phyloP scores from a whole-genome alignment of 495 filamentous ascomycete species.

The Echria macrotheca region DNA sequence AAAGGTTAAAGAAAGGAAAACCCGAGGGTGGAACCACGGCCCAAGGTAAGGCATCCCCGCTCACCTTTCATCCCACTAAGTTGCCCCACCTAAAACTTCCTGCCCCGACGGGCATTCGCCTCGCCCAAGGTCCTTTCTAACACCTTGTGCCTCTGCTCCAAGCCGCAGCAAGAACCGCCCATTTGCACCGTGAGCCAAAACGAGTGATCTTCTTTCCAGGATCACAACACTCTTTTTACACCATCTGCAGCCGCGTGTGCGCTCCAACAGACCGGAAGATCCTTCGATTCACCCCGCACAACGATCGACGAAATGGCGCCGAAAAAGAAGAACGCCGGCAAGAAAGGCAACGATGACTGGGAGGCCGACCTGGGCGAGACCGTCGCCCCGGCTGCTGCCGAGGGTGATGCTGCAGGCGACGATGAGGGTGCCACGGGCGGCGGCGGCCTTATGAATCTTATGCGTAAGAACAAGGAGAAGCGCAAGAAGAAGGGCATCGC shows the following conservation, averaged over 20 bases:
- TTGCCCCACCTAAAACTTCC: conserved; percentile 5
- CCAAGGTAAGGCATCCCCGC: not conserved
- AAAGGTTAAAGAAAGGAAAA: conserved; percentile 9
- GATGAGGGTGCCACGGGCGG: conserved; percentile 45
- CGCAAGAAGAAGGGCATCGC: conserved; percentile 85
- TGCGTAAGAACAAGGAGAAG: conserved; percentile 86
- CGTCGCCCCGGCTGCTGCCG: conserved; percentile 41
- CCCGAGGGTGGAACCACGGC: not conserved
- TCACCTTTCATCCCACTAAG: too few species aligned
- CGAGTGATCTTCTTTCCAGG: not conserved
- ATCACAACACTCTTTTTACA: not conserved
- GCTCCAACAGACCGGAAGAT: too few species aligned
- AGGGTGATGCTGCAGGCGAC: conserved; percentile 36
- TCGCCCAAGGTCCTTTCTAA: conserved; percentile 2
- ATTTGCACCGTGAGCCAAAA: not conserved
- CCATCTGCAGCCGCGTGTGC: too few species aligned
- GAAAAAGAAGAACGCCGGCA: conserved; percentile 92
- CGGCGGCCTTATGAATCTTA: conserved; percentile 74
- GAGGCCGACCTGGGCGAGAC: conserved; percentile 89
- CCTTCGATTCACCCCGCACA: not conserved
- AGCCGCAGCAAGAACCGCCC: not conserved
- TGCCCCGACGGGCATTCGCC: conserved; percentile 1
- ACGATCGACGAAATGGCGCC: conserved; percentile 59
- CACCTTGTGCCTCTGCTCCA: not conserved
- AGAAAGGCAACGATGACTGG: conserved; percentile 88